phyloP scores from a whole-genome alignment of 768 basidiomycete genomes.

The Favolaschia claudopus region DNA sequence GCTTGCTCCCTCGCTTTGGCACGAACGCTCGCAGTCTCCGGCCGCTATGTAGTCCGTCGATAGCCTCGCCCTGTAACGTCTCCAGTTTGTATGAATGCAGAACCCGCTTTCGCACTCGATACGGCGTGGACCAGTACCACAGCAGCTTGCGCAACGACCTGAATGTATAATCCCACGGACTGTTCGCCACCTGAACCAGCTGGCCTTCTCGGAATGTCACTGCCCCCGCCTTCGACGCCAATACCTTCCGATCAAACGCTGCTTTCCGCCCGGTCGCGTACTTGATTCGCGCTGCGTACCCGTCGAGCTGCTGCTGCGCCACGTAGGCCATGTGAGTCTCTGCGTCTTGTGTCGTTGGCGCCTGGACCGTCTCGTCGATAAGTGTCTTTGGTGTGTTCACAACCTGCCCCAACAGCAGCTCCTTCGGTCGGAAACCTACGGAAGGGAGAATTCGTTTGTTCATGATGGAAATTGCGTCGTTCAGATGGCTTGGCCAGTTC shows the following conservation, averaged over 20 bases:
- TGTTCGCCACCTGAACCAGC: conserved; percentile 39
- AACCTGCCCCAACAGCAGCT: conserved; percentile 38
- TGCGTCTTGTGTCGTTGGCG: not conserved
- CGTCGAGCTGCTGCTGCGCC: conserved; percentile 36
- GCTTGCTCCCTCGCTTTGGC: conserved; percentile 1
- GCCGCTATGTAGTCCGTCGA: conserved; percentile 1
- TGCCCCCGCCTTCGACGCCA: conserved; percentile 9
- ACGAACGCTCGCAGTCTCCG: not conserved
- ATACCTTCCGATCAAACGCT: too few relatives aligned
- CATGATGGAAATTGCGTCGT: conserved; percentile 17
- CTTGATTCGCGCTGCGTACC: conserved; percentile 26
- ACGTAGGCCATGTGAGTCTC: conserved; percentile 37
- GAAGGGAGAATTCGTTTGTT: conserved; percentile 33
- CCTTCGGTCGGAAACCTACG: conserved; percentile 28
- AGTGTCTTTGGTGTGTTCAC: conserved; percentile 32
- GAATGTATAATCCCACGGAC: conserved; percentile 34
- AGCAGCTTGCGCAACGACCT: conserved; percentile 34
- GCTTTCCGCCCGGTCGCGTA: conserved; percentile 33
- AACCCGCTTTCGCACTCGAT: not conserved
- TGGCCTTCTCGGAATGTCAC: conserved; percentile 32
- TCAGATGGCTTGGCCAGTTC: conserved; percentile 30
- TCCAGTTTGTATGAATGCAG: conserved; percentile 26
- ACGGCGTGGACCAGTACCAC: conserved; percentile 40
- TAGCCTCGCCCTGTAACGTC: conserved; percentile 6
- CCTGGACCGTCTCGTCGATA: not conserved